Conservation (phyloP, 75 land plant species). For the Adiantum capillusveneris region DNA sequence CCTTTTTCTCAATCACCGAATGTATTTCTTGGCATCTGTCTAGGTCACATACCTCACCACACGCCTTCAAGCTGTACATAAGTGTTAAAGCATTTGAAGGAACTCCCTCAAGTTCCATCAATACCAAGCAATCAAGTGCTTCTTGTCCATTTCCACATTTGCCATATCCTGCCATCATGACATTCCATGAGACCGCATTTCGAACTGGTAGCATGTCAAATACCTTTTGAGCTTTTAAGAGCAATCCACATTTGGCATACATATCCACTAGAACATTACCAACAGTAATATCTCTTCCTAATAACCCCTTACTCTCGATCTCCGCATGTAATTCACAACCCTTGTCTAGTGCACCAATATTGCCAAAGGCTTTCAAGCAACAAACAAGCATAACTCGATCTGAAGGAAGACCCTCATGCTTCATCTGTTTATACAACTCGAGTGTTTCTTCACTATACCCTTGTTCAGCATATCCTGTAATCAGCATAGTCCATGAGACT, state of each 20-base stretch:
- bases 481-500: slow-evolving; percentile 10
- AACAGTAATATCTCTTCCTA: slow-evolving; percentile 9
- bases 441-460: slow-evolving; percentile 10
- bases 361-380: slow-evolving; percentile 18
- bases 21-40: slow-evolving; percentile 18
- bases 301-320: slow-evolving; percentile 9
- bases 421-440: slow-evolving; percentile 9
- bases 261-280: slow-evolving; percentile 13
- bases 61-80: slow-evolving; percentile 4
- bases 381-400: slow-evolving; percentile 17
- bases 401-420: slow-evolving; percentile 8
- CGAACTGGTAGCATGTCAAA: slow-evolving; percentile 14
- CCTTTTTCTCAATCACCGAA: slow-evolving; percentile 4
- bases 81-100: background rate
- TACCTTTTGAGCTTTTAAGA: slow-evolving; percentile 16
- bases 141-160: slow-evolving; percentile 13
- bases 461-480: slow-evolving; percentile 14
- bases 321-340: slow-evolving; percentile 16
- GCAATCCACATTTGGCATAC: slow-evolving; percentile 14
- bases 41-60: background rate
- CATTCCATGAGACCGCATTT: slow-evolving; percentile 33
- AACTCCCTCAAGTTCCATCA: slow-evolving; percentile 4
- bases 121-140: slow-evolving; percentile 12
- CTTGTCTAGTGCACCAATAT: slow-evolving; percentile 18
- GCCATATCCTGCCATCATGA: slow-evolving; percentile 34